Percentiles rank a stretch among this genome's conserved stretches.
Conservation (phyloP, 192 early-diverging fungal genomes). For the Obelidium mucronatum region DNA sequence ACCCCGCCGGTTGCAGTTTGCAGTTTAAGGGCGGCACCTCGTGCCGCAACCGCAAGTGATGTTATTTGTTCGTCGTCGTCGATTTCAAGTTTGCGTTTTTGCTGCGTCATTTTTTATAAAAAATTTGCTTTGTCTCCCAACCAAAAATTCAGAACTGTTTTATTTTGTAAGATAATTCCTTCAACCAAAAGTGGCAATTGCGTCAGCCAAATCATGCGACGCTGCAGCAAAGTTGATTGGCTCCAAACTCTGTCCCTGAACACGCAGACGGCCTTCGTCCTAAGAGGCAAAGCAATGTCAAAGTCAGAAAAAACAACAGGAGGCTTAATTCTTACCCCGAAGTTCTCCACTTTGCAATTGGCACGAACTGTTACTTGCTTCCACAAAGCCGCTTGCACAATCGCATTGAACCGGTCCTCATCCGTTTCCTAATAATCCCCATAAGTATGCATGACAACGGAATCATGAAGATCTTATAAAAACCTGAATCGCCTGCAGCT, state of each 20-base stretch:
- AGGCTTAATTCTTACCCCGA: conserved; percentile 62
- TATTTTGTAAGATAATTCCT: not conserved
- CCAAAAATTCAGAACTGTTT: not conserved
- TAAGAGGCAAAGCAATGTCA: not conserved
- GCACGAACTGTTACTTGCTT: conserved; percentile 76
- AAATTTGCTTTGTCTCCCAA: not conserved
- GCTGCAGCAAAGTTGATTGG: conserved; percentile 72
- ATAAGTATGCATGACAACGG: not conserved
- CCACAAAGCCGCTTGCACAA: conserved; percentile 66
- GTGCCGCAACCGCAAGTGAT: conserved; percentile 5
- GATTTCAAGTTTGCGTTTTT: not conserved
- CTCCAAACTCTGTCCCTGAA: conserved; percentile 49
- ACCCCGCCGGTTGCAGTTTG: conserved; percentile 56
- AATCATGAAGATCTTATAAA: conserved; percentile 3
- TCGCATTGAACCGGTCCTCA: conserved; percentile 56
- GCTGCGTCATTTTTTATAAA: not conserved
- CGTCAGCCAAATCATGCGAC: conserved; percentile 50
- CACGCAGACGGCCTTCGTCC: conserved; percentile 50
- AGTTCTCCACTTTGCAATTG: conserved; percentile 83
- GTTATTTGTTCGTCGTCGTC: not conserved
- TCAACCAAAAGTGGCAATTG: conserved; percentile 47
- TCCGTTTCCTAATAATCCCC: conserved; percentile 46
- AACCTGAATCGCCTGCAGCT: conserved; percentile 70
- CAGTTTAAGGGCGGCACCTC: conserved; percentile 41
- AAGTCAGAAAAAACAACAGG: conserved; percentile 5